Percentiles rank a stretch among this genome's conserved stretches.
Conservation (phyloP, 2,329 filamentous ascomycete species). For the Stagonosporopsis rhizophila region DNA sequence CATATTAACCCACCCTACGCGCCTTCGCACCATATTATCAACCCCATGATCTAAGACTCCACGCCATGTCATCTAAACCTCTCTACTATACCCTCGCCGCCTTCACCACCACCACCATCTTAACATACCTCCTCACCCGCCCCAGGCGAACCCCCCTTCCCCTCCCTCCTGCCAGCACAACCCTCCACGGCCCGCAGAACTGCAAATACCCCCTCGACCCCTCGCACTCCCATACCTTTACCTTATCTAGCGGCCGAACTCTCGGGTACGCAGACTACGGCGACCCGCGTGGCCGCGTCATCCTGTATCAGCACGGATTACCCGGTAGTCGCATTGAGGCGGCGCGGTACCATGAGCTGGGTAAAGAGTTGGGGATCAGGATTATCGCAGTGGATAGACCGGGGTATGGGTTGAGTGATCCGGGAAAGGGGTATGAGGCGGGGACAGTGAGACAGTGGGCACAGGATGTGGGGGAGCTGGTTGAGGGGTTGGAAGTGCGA, state of each 20-base stretch:
- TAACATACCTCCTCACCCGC: not conserved
- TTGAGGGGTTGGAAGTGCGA: slow-evolving; percentile 27
- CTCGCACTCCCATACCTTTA: slow-evolving; percentile 38
- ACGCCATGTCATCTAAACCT: not conserved
- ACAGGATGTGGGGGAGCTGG: slow-evolving; percentile 34
- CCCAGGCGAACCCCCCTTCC: not conserved
- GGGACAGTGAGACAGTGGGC: slow-evolving; percentile 33
- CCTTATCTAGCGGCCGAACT: slow-evolving; percentile 46
- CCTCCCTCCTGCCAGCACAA: not conserved
- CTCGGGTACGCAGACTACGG: slow-evolving; percentile 48
- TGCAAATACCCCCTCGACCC: slow-evolving; percentile 27
- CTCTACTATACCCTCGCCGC: slow-evolving; percentile 2
- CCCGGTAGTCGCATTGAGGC: slow-evolving; percentile 43
- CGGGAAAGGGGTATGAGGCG: slow-evolving; percentile 14
- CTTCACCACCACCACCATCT: not conserved
- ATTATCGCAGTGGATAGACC: slow-evolving; percentile 40
- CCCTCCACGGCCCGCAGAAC: not conserved
- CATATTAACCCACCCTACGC: not conserved
- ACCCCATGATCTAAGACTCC: not conserved
- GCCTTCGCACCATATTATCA: not conserved
- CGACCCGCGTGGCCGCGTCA: slow-evolving; percentile 30
- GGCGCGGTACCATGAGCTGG: slow-evolving; percentile 30
- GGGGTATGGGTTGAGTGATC: slow-evolving; percentile 38
- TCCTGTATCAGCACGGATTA: slow-evolving; percentile 41
- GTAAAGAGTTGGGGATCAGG: slow-evolving; percentile 29